These are phyloP conservation scores for Colletotrichum navitas DNA, from an alignment of 2,329 filamentous ascomycete genomes.

Conservation along the genomic window DNA sequence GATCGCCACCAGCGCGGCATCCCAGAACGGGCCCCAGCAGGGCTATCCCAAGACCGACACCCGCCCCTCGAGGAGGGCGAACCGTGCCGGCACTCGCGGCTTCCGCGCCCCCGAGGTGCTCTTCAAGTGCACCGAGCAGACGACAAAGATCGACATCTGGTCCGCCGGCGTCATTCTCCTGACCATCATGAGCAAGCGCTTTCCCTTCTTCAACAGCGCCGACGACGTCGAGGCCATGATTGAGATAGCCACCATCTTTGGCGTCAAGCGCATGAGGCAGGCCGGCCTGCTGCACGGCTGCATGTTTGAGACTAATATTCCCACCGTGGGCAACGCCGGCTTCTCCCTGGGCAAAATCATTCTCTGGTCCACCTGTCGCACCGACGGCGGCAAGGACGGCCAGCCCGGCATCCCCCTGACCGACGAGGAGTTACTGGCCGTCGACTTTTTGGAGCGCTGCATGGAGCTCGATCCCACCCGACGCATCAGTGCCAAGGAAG, in stretches of 20 bases:
- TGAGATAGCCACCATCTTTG: conserved; percentile 96
- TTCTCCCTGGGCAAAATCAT: conserved; percentile 95
- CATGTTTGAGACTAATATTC: conserved; percentile 92
- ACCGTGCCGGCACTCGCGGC: conserved; percentile 92
- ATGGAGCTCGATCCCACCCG: conserved; percentile 82
- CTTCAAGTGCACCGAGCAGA: conserved; percentile 96
- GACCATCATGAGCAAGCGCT: conserved; percentile 91
- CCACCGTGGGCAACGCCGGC: conserved; percentile 86
- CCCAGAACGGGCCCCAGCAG: conserved; percentile 64
- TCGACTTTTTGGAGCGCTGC: conserved; percentile 78
- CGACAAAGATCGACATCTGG: conserved; percentile 96
- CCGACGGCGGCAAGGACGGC: conserved; percentile 65
- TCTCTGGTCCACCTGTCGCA: conserved; percentile 90
- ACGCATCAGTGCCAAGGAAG: conserved; percentile 81
- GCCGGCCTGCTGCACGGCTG: conserved; percentile 89
- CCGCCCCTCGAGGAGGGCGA: conserved; percentile 88
- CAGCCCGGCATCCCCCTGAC: conserved; percentile 65
- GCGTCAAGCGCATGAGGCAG: conserved; percentile 83
- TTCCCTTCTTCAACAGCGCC: conserved; percentile 99
- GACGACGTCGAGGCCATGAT: conserved; percentile 98
- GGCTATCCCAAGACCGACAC: conserved; percentile 93
- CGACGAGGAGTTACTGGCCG: conserved; percentile 77
- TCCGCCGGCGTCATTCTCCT: conserved; percentile 95
- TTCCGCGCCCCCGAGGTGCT: conserved; percentile 97
- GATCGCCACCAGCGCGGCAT: conserved; percentile 70